Base-by-base conservation (phyloP, 805 yeast species). In the Saccharomycopsis sp. region DNA sequence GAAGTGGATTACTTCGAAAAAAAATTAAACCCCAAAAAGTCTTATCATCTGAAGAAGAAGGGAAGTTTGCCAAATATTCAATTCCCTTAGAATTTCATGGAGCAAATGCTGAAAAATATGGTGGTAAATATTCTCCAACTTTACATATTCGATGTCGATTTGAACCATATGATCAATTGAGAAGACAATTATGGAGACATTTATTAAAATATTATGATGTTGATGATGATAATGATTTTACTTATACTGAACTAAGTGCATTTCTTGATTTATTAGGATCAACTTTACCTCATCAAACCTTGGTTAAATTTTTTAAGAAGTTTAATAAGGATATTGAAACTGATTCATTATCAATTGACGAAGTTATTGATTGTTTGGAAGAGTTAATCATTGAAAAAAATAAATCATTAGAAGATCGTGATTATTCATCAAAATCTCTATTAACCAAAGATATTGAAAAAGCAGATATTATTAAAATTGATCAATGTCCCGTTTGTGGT, bases 401-500 rank as follows among this genome's bases (percentile, higher is more conserved):
- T 8, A 21, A 25, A 4, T 6, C 29, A 21, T 26, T 20, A 21
- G 30, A 34, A 20, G 20, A 9, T 37, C 10, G 6, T 23, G 6
- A 6, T 8, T 23, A 8, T 8, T 10, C 6, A 6, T 6, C 6
- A 23, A 6, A 23, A 8, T 23, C 26, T 6, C 10, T 23, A 23
- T 23, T 23, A 23, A n/a, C n/a, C n/a, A n/a, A n/a, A n/a, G 26
- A 23, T 23, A 13, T 6, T 10, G 14, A 2, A 28, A 5, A 31
- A n/a, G 46, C 41, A 12, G 41, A 42, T 17, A 62, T 79, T 4
- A 71, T 84, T 52, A 73, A 69, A 36, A 66, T 83, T 26, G 74
- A 76, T 44, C 69, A 69, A 40, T 92, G 97, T 54, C 97, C 97
- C 0, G 66, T 81, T 9, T 92, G 97, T 59, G 67, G 69, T 38